These are phyloP conservation scores for Suillus decipiens DNA, from an alignment of 768 basidiomycete genomes.

Conservation along the genomic window DNA sequence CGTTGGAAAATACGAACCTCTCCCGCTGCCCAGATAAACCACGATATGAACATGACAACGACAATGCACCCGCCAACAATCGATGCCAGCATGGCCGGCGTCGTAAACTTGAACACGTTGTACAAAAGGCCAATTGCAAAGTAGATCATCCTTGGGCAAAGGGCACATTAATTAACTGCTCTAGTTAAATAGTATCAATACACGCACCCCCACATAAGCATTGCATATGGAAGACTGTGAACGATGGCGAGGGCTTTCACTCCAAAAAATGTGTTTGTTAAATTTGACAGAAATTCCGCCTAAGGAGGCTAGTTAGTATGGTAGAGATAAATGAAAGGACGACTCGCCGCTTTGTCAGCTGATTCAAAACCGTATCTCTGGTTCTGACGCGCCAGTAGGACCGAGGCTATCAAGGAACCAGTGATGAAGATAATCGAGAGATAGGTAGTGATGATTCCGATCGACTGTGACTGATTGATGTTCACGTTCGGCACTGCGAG, in stretches of 20 bases:
- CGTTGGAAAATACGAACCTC: not conserved
- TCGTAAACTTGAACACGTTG: conserved; percentile 25
- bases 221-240: conserved; percentile 35
- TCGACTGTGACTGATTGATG: conserved; percentile 13
- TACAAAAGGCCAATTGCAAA: conserved; percentile 28
- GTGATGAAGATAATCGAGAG: conserved; percentile 39
- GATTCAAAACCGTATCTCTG: conserved; percentile 27
- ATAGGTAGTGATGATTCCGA: conserved; percentile 37
- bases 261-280: conserved; percentile 19
- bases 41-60: conserved; percentile 24
- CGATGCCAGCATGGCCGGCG: conserved; percentile 14
- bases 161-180: not conserved
- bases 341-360: conserved; percentile 32
- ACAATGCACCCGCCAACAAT: conserved; percentile 21
- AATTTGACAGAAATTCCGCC: conserved; percentile 26
- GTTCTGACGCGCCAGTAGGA: conserved; percentile 40
- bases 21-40: conserved; percentile 6
- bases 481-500: conserved; percentile 51
- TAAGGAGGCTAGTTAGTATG: conserved; percentile 9
- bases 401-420: conserved; percentile 36
- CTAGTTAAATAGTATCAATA: not conserved
- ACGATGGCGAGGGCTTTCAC: conserved; percentile 33
- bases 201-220: conserved; percentile 34
- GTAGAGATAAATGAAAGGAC: not conserved
- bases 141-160: conserved; percentile 25